phyloP scores from a whole-genome alignment of 441 rosid genomes.

The Hypseocharis bilobata region DNA sequence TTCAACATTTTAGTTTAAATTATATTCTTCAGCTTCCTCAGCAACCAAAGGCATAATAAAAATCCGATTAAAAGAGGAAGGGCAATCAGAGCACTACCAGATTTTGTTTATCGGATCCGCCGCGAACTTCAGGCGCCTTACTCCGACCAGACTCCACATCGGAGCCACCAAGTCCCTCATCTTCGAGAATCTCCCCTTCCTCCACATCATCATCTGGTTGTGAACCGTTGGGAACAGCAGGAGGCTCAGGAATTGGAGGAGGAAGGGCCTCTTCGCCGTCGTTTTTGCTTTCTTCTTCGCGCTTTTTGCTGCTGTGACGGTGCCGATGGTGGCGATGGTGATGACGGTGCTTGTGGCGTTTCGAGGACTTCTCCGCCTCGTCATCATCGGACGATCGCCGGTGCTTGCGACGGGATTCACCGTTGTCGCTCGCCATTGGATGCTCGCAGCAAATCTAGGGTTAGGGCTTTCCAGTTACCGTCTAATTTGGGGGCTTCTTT shows the following conservation, averaged over 20 bases:
- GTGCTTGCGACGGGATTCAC: slow-evolving; percentile 65
- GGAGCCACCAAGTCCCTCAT: slow-evolving; percentile 28
- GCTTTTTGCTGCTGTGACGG: slow-evolving; percentile 58
- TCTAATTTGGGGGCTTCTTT: neutral
- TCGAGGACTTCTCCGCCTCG: slow-evolving; percentile 51
- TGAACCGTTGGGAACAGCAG: slow-evolving; percentile 14
- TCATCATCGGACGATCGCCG: slow-evolving; percentile 49
- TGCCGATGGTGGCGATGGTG: slow-evolving; percentile 45
- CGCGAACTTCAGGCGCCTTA: slow-evolving; percentile 27
- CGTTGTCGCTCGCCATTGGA: slow-evolving; percentile 50
- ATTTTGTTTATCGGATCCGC: slow-evolving; percentile 27
- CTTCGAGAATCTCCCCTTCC: slow-evolving; percentile 96
- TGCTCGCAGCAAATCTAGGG: slow-evolving; percentile 32
- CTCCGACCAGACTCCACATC: slow-evolving; percentile 26
- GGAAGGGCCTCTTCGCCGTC: slow-evolving; percentile 24
- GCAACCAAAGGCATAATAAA: slow-evolving; percentile 25
- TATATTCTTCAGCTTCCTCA: slow-evolving; percentile 18
- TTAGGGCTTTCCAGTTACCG: slow-evolving; percentile 31
- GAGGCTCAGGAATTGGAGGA: slow-evolving; percentile 21
- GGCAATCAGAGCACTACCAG: slow-evolving; percentile 61
- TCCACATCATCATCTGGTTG: slow-evolving; percentile 58
- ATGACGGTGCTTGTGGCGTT: slow-evolving; percentile 76
- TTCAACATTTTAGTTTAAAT: slow-evolving; percentile 2
- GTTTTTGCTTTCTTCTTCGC: slow-evolving; percentile 35
- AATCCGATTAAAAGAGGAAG: slow-evolving; percentile 1